These are phyloP conservation scores for Paradendryphiella salina DNA, from an alignment of 2,329 filamentous ascomycete species.

Conservation along the genomic window DNA sequence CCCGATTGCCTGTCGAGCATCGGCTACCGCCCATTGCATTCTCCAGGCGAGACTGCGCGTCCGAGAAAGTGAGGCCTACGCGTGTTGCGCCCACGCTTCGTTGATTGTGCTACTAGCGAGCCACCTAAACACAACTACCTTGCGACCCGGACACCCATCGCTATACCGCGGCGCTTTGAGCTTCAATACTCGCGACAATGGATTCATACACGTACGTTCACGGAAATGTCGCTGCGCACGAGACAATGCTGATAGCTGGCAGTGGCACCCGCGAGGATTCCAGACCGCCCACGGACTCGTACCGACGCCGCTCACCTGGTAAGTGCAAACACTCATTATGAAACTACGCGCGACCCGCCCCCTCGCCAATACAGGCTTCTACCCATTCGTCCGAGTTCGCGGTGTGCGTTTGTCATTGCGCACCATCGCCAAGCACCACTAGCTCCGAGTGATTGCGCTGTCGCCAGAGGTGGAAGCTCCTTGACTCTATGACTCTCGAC, in stretches of 20 bases:
- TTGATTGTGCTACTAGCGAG: conserved; percentile 16
- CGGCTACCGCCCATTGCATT: conserved; percentile 28
- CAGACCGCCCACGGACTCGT: conserved; percentile 51
- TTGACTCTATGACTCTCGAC: background rate
- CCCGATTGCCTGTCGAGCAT: conserved; percentile 36
- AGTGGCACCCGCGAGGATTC: conserved; percentile 57
- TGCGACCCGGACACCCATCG: conserved; percentile 2
- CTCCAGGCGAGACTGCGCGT: conserved; percentile 30
- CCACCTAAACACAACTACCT: conserved; percentile 17
- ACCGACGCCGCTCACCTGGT: conserved; percentile 71
- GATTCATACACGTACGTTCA: conserved; percentile 46
- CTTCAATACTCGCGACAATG: conserved; percentile 26
- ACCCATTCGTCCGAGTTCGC: background rate
- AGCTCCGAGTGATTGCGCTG: conserved; percentile 1
- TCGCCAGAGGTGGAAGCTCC: background rate
- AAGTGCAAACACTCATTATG: conserved; percentile 40
- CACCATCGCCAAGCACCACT: background rate
- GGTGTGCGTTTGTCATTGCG: background rate
- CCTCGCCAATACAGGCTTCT: background rate
- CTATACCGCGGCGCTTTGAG: background rate
- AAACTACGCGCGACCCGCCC: background rate
- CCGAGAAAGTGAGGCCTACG: conserved; percentile 18
- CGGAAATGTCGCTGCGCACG: background rate
- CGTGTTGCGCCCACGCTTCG: conserved; percentile 25
- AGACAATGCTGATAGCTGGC: conserved; percentile 20